Base-by-base conservation (phyloP, 2,329 filamentous ascomycete species). In the Calonectria pteridis region DNA sequence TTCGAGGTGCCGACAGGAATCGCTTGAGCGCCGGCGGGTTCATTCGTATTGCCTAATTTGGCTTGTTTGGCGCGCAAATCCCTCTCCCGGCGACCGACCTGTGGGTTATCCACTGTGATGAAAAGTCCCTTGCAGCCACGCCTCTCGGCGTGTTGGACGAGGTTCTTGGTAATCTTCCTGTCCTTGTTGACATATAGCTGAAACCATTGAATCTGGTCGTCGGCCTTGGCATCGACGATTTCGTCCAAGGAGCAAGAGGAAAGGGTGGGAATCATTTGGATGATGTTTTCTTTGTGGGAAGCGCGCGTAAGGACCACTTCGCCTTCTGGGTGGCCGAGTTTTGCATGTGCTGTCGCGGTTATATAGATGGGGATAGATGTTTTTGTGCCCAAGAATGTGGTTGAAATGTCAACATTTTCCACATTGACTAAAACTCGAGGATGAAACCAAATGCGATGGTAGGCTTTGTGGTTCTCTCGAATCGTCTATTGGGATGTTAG, bases 131-230 rank as follows among this genome's bases (percentile, higher is more conserved):
- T 97, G 89, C 97, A 98, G 31, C 97, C 97, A 70, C 97, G 93
- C 81, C 88, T 88, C 87, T 99, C 97, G 74, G 97, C 97, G 85
- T 98, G 95, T 86, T 96, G 85, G 62, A 99, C 94, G 78, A 99
- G 98, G 76, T 91, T 91, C 85, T 94, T 92, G 11, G 97, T 98
- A 84, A 99, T 96, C 37, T 89, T 91, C 71, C 97, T 93, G 87
- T 99, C 94, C 85, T 97, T 97, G 90, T 99, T 99, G 79, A 99
- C 95, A 86, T 98, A 98, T 0, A 99, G 91, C 86, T 99, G 97
- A 77, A 99, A 88, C 97, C 97, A 99, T 85, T 98, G 97, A 5
- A 95, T 92, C 84, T 98, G 96, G 75, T 94, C 93, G 58, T 90
- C 94, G 18, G 75, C 71, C 35, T 89, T 91, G 23, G 96, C 97